Percentiles rank a stretch among this genome's conserved stretches.
Evolutionary conservation across 352 stramenopile genomes (phyloP).

Genomic region (Phytophthora macrochlamydospora): DNA sequence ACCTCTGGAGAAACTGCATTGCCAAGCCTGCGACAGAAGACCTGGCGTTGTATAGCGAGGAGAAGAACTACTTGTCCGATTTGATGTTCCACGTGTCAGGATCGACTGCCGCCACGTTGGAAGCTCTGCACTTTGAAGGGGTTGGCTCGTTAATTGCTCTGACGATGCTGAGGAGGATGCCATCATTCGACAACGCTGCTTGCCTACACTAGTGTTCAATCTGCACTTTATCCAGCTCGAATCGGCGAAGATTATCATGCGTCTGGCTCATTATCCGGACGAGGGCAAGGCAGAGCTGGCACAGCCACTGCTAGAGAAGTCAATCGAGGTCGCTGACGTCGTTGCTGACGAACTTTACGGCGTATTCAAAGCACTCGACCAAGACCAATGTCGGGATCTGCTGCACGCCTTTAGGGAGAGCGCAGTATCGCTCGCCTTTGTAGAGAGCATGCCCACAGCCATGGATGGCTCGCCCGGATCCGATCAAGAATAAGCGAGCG

Average conservation of each 20-base stretch:
- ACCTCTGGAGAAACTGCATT: slow-evolving; percentile 74
- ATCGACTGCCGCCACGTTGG: slow-evolving; percentile 53
- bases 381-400: slow-evolving; percentile 70
- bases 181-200: slow-evolving; percentile 53
- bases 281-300: slow-evolving; percentile 62
- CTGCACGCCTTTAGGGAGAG: slow-evolving; percentile 74
- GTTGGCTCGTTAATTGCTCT: slow-evolving; percentile 68
- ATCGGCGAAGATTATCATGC: slow-evolving; percentile 71
- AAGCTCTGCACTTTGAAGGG: slow-evolving; percentile 84
- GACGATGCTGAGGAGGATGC: slow-evolving; percentile 49
- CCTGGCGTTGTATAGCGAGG: slow-evolving; percentile 65
- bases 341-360: slow-evolving; percentile 81
- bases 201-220: slow-evolving; percentile 74
- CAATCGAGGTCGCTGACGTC: slow-evolving; percentile 75
- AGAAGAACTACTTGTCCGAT: slow-evolving; percentile 76
- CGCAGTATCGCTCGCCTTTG: slow-evolving; percentile 61
- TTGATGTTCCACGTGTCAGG: slow-evolving; percentile 80
- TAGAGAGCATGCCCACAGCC: slow-evolving; percentile 40
- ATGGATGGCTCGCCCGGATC: slow-evolving; percentile 17
- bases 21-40: slow-evolving; percentile 26
- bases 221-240: slow-evolving; percentile 82
- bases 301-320: slow-evolving; percentile 69
- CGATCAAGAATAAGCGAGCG: slow-evolving; percentile 29
- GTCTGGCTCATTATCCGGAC: slow-evolving; percentile 70
- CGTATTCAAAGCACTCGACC: slow-evolving; percentile 62